Conservation (phyloP, 441 rosid species). For the Croton setiger region DNA sequence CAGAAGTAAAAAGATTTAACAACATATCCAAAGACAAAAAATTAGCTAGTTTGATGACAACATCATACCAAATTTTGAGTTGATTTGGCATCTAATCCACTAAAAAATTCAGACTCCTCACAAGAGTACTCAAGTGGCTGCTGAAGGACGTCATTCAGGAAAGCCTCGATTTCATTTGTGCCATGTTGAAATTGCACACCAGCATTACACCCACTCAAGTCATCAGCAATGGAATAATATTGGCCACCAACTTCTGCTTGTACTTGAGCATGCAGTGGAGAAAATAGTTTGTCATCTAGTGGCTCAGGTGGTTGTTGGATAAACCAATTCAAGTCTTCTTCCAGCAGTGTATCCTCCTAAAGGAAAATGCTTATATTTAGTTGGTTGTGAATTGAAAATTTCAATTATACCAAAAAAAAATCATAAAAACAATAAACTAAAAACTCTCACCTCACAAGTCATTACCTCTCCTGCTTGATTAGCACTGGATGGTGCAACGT, state of each 20-base stretch:
- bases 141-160: conserved; percentile 47
- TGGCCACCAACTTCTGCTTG: conserved; percentile 42
- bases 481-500: conserved; percentile 10
- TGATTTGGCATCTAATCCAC: conserved; percentile 16
- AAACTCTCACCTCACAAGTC: conserved; percentile 37
- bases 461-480: conserved; percentile 25
- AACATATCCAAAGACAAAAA: neutral
- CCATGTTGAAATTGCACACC: conserved; percentile 24
- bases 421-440: neutral
- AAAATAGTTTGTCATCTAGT: conserved; percentile 34
- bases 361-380: conserved; percentile 12
- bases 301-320: conserved; percentile 26
- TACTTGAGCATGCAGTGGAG: conserved; percentile 40
- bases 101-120: conserved; percentile 20
- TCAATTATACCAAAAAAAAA: no score
- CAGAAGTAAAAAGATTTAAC: no score
- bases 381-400: neutral
- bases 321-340: conserved; percentile 29
- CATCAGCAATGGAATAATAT: conserved; percentile 18
- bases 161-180: conserved; percentile 38
- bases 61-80: conserved; percentile 31
- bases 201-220: no score
- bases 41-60: neutral
- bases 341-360: conserved; percentile 31
- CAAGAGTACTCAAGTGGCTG: conserved; percentile 27